phyloP scores from a whole-genome alignment of 2,329 filamentous ascomycete species.

The Botryosphaeria dothidea region DNA sequence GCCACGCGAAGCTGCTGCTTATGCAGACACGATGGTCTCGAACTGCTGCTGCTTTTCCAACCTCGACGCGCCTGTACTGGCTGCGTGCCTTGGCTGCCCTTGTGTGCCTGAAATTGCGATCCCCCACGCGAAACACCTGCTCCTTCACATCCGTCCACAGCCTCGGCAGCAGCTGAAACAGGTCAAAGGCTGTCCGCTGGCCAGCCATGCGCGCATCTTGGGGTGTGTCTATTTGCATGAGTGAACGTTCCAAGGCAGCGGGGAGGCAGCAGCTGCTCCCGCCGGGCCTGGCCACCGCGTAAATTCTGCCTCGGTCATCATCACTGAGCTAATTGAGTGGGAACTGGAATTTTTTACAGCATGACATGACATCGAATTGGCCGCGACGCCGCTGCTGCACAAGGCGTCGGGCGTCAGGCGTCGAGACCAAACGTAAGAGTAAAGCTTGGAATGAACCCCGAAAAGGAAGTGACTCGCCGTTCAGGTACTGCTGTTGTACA shows the following conservation, averaged over 20 bases:
- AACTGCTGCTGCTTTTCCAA: no score
- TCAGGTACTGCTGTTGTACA: background rate
- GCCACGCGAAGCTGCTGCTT: conserved; percentile 1
- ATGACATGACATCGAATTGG: no score
- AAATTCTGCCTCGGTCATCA: no score
- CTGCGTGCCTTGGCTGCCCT: background rate
- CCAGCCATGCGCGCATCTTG: background rate
- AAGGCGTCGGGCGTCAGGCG: no score
- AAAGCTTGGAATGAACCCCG: background rate
- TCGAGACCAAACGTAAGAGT: background rate
- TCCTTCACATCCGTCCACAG: background rate
- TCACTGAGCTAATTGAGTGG: no score
- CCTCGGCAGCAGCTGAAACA: conserved; percentile 5
- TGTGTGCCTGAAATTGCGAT: no score
- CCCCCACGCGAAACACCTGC: conserved; percentile 5
- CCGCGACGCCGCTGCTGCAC: no score
- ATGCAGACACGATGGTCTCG: background rate
- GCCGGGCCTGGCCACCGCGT: background rate
- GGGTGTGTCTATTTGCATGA: no score
- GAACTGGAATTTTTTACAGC: no score
- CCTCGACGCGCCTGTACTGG: background rate
- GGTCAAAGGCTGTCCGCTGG: background rate
- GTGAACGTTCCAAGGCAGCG: background rate
- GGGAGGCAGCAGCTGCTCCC: background rate
- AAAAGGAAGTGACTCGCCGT: background rate